phyloP scores from a whole-genome alignment of 257 asterid genomes.

The Salvia splendens region DNA sequence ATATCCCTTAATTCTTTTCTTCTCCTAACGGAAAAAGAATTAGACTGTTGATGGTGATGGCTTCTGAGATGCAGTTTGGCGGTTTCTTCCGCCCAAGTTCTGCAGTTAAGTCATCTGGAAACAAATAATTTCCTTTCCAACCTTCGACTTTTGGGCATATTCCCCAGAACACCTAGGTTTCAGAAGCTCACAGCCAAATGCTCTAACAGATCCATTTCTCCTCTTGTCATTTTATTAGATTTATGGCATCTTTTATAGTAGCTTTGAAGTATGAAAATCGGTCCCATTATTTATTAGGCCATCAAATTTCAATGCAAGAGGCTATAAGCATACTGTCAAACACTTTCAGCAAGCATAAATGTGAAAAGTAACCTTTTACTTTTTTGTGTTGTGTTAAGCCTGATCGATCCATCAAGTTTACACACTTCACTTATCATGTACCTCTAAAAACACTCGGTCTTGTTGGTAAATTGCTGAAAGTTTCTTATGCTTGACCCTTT shows the following conservation, averaged over 20 bases:
- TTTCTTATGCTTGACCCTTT: slow-evolving; percentile 7
- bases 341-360: neutral
- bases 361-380: neutral
- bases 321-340: neutral
- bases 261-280: neutral
- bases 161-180: neutral
- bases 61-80: neutral
- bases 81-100: neutral
- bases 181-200: neutral
- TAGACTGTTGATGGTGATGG: slow-evolving; percentile 1
- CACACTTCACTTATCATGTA: neutral
- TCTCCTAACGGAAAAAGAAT: slow-evolving; percentile 8
- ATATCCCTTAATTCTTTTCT: neutral
- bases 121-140: neutral
- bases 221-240: neutral
- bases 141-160: neutral
- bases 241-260: neutral
- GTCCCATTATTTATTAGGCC: neutral
- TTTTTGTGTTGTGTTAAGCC: neutral
- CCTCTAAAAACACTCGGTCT: neutral
- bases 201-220: neutral
- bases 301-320: neutral
- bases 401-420: neutral
- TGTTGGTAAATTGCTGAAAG: neutral
- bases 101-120: neutral